Base-by-base conservation (phyloP, 202 grass and related monocot species). In the Brachypodium distachyon region DNA sequence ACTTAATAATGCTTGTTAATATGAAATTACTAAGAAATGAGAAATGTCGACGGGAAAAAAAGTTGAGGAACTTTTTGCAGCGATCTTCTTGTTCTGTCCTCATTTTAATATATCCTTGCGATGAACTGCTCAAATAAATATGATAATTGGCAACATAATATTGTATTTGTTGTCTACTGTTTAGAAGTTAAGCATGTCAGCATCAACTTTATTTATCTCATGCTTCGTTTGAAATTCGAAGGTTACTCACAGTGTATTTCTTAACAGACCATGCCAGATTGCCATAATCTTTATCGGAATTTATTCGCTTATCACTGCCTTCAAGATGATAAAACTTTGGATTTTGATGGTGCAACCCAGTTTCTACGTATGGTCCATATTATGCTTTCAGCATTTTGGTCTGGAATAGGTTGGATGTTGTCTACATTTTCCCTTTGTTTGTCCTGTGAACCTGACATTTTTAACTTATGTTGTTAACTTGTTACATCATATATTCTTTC, bases 211-310 rank as follows among this genome's bases (percentile, higher is more conserved):
- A 27, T 10, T 78, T 70, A 6, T 38, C 61, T 33, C 36, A 70
- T 54, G 53, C 18, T 69, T 87, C 36, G 12, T 77, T 51, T 52
- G 53, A 37, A 36, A 53, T 12, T 60, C 83, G 31, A 74, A 78
- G 50, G 65, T 64, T 77, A 72, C 77, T 79, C 22, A 61, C 26
- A 17, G 13, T 73, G 51, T 57, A 44, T 52, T 79, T 42, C 19
- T 78, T 37, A 55, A 65, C 87, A 92, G 89, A 96, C 89, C 67
- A 81, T 96, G 55, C 89, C 89, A 73, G 74, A 77, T 70, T 92
- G 93, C 77, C 81, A 90, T 70, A 96, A 96, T 53, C 75, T 92
- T 1, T 90, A 85, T 76, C 68, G 72, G 78, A 92, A 86, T 72
- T 88, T 84, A 48, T 96, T 96, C 48, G 86, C 71, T 3, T 96